Evolutionary conservation across 495 filamentous ascomycete species (phyloP), one percentile per base, ranked within the genome.

Genomic region (Acidiella bohemica): DNA sequence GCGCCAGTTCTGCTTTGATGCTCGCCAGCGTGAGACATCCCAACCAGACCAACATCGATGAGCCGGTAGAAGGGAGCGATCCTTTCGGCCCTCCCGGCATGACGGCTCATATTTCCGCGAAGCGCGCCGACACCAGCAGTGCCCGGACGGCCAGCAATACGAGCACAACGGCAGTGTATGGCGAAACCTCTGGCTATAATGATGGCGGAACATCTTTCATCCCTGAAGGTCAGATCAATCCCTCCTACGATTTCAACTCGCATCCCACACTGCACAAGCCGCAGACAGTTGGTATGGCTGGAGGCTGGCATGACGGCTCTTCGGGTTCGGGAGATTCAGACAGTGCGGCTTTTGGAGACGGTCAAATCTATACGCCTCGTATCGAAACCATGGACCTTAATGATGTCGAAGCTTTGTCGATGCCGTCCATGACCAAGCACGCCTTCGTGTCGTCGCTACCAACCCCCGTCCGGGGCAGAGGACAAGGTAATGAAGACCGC

Each of bases 41-140:
- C 3, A 42, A 3, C 25, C n/a, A 20, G 19, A 32, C 40, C 4
- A 34, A 25, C 7, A 29, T 27, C 7, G 30, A 40, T 8, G 14
- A 20, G 14, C 22, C 16, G n/a, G 18, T 31, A 39, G 47, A 50
- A 26, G 41, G 42, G 32, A 45, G 31, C 24, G 48, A 57, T 32
- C 54, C 54, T 2, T 42, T 32, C 30, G 54, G 49, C n/a, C 45
- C 51, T 8, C 51, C 57, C 5, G 48, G 20, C 20, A 41, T 52
- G 18, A 25, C 22, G 43, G 55, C 35, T 30, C n/a, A n/a, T n/a
- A 27, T 57, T 4, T 56, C 54, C 1, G 43, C 33, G 22, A 61
- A 44, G 46, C 44, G 55, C 17, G 53, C 58, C 34, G 48, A 56
- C 24, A 61, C 58, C 41, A 63, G 59, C 36, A 59, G 49, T 3